Evolutionary conservation across 805 yeast genomes (phyloP).

Genomic region (Maudiozyma serrabonitensis): DNA sequence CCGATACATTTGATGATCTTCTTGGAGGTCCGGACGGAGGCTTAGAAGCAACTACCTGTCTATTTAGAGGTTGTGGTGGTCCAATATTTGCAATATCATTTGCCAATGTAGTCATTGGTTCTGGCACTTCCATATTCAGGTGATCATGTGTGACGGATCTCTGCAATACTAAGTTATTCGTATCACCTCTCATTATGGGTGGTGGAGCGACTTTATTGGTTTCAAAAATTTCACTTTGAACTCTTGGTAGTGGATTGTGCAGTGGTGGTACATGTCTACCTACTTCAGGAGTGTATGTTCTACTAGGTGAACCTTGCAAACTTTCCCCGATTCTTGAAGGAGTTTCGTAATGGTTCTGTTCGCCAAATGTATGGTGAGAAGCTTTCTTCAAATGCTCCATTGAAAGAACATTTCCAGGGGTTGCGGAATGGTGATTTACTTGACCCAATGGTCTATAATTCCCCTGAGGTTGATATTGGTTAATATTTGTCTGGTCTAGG

Average conservation of each 20-base stretch:
- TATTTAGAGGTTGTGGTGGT: slow-evolving; percentile 1
- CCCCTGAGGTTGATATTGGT: slow-evolving; percentile 12
- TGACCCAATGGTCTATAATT: neutral
- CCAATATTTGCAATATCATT: neutral
- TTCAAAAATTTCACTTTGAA: slow-evolving; percentile 1
- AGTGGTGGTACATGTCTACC: slow-evolving; percentile 3
- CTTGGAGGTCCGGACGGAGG: slow-evolving; percentile 12
- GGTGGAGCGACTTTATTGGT: neutral
- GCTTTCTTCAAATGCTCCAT: neutral
- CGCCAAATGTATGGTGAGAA: slow-evolving; percentile 1
- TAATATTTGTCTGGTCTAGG: slow-evolving; percentile 19
- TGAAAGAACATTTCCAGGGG: neutral
- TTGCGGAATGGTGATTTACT: neutral
- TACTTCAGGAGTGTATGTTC: neutral
- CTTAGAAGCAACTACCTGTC: neutral
- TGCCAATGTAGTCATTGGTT: neutral
- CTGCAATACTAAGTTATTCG: neutral
- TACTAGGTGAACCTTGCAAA: slow-evolving; percentile 13
- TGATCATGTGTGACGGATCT: slow-evolving; percentile 1
- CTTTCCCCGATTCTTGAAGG: slow-evolving; percentile 9
- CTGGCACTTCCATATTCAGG: neutral
- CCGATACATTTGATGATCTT: slow-evolving; percentile 7
- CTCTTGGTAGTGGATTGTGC: neutral
- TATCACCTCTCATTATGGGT: neutral
- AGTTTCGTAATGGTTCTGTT: neutral